phyloP scores from a whole-genome alignment of 2,329 filamentous ascomycete species.

The Massarina eburnea region DNA sequence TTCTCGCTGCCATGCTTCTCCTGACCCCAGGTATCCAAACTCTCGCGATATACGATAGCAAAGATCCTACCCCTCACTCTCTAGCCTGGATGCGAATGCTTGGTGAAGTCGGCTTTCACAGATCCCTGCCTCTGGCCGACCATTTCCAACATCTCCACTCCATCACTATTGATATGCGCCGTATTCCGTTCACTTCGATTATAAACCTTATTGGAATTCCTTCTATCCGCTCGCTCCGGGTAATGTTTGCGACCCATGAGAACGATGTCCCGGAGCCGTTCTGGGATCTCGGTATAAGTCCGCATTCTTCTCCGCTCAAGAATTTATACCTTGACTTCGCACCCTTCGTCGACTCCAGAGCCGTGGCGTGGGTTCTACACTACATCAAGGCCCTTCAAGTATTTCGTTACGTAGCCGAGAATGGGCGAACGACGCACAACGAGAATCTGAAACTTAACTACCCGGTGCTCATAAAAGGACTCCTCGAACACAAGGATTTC shows the following conservation, averaged over 20 bases:
- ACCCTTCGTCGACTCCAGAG: constrained; percentile 2
- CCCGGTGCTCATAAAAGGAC: not conserved
- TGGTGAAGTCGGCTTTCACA: constrained; percentile 1
- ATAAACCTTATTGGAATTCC: constrained; percentile 3
- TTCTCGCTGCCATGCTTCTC: constrained; percentile 4
- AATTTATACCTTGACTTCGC: constrained; percentile 3
- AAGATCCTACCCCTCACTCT: not conserved
- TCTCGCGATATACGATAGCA: constrained; percentile 3
- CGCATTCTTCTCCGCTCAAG: constrained; percentile 1
- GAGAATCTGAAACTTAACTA: not conserved
- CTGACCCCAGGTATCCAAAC: constrained; percentile 4
- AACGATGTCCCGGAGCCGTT: not conserved
- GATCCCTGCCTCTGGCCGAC: not conserved
- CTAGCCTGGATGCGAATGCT: constrained; percentile 4
- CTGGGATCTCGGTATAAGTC: not conserved
- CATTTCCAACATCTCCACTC: constrained; percentile 9
- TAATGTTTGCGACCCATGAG: not conserved
- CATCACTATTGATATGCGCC: constrained; percentile 1
- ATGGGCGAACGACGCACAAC: no score
- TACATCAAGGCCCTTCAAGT: not conserved
- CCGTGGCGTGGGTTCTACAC: constrained; percentile 1
- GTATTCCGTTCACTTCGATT: not conserved
- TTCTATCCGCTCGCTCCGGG: constrained; percentile 1
- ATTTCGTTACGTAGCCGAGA: constrained; percentile 3
- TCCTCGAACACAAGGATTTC: constrained; percentile 1